Conservation (phyloP, 805 yeast species). For the Komagataella mondaviorum region DNA sequence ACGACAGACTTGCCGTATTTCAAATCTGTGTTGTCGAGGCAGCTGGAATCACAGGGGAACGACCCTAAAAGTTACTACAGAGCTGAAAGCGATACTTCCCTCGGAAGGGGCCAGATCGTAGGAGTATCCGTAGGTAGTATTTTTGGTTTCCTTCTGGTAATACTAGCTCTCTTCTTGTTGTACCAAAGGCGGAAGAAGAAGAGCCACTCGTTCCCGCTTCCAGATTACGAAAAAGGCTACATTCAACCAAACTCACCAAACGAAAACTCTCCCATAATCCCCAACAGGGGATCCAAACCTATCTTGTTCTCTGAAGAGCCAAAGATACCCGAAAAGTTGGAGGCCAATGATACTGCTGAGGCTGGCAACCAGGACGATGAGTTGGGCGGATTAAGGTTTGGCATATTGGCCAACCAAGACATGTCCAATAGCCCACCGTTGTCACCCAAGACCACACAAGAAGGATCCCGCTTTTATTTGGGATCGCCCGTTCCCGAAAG, state of each 20-base stretch:
- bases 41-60: slow-evolving; percentile 10
- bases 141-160: slow-evolving; percentile 3
- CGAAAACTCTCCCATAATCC: neutral
- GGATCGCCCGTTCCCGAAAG: neutral
- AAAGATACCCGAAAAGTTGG: neutral
- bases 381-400: neutral
- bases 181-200: slow-evolving; percentile 1
- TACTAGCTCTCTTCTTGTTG: slow-evolving; percentile 6
- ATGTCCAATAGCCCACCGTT: slow-evolving; percentile 1
- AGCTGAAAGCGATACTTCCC: neutral
- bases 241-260: neutral
- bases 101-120: slow-evolving; percentile 13
- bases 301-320: neutral
- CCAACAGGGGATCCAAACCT: neutral
- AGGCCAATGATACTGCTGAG: neutral
- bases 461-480: neutral
- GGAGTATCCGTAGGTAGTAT: slow-evolving; percentile 16
- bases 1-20: slow-evolving; percentile 4
- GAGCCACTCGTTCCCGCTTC: neutral
- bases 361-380: neutral
- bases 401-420: slow-evolving; percentile 2
- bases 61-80: slow-evolving; percentile 6
- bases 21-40: slow-evolving; percentile 2
- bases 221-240: neutral
- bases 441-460: neutral